Percentiles rank a stretch among this genome's conserved stretches.
Conservation (phyloP, 1,284 basidiomycete species). For the Microbotryomycetes sp. region DNA sequence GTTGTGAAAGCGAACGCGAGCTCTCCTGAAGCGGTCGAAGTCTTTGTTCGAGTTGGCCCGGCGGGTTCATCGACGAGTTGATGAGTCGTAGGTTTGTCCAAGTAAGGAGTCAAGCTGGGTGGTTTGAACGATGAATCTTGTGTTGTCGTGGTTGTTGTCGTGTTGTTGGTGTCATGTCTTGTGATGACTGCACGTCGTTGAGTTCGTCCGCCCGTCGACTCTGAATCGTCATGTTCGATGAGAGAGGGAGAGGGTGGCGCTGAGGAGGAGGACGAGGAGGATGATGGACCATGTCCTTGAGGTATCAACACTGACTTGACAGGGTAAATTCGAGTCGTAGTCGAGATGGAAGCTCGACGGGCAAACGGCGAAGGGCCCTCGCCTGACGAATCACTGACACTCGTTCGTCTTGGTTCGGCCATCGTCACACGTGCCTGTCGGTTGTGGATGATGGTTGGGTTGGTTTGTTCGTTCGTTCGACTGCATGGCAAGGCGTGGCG, state of each 20-base stretch:
- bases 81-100: conserved; percentile 19
- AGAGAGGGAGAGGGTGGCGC: not conserved
- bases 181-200: not conserved
- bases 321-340: not conserved
- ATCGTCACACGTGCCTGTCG: too few species aligned
- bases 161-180: not conserved
- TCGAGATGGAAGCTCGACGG: not conserved
- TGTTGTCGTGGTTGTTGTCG: not conserved
- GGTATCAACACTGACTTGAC: not conserved
- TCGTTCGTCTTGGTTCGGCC: not conserved
- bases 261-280: not conserved
- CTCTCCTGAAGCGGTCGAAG: not conserved
- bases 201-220: conserved; percentile 1
- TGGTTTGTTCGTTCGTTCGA: too few species aligned
- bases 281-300: not conserved
- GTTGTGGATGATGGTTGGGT: too few species aligned
- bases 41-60: not conserved
- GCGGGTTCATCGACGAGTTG: conserved; percentile 16
- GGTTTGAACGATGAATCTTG: conserved; percentile 4
- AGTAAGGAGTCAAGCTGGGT: conserved; percentile 14
- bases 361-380: not conserved
- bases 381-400: not conserved
- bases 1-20: conserved; percentile 47
- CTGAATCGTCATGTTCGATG: not conserved
- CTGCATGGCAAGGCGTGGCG: too few species aligned